These are phyloP conservation scores for Cryptosporidium ryanae DNA, from an alignment of 169 alveolate species.

Conservation along the genomic window DNA sequence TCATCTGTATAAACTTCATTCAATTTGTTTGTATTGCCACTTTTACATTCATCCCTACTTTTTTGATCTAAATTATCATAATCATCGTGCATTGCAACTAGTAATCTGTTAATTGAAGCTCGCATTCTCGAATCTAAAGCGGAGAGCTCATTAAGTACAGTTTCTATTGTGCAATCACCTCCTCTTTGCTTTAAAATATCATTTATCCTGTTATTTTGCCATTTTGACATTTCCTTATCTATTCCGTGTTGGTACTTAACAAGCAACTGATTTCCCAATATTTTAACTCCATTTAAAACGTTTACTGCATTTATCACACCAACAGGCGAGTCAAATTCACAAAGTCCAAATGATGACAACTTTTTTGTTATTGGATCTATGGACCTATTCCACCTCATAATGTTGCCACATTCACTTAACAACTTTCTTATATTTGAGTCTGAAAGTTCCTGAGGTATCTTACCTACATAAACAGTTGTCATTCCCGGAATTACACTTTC, in stretches of 20 bases:
- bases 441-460: constrained; percentile 28
- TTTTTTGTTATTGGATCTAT: constrained; percentile 80
- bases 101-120: constrained; percentile 22
- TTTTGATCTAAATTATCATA: not conserved
- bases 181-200: constrained; percentile 51
- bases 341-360: constrained; percentile 80
- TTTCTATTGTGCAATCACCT: constrained; percentile 71
- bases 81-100: constrained; percentile 25
- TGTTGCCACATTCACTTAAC: constrained; percentile 76
- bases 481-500: constrained; percentile 33
- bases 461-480: constrained; percentile 70
- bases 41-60: not conserved
- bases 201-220: constrained; percentile 67
- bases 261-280: constrained; percentile 26
- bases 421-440: constrained; percentile 37
- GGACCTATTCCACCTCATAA: constrained; percentile 79
- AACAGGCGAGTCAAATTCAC: constrained; percentile 80
- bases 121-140: constrained; percentile 27
- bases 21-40: not conserved
- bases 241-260: constrained; percentile 72
- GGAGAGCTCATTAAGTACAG: constrained; percentile 44
- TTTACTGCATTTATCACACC: constrained; percentile 79
- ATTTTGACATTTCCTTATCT: constrained; percentile 48
- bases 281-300: constrained; percentile 75
- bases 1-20: not conserved